phyloP scores from a whole-genome alignment of 2,329 filamentous ascomycete genomes.

The Trichoderma lentiforme region DNA sequence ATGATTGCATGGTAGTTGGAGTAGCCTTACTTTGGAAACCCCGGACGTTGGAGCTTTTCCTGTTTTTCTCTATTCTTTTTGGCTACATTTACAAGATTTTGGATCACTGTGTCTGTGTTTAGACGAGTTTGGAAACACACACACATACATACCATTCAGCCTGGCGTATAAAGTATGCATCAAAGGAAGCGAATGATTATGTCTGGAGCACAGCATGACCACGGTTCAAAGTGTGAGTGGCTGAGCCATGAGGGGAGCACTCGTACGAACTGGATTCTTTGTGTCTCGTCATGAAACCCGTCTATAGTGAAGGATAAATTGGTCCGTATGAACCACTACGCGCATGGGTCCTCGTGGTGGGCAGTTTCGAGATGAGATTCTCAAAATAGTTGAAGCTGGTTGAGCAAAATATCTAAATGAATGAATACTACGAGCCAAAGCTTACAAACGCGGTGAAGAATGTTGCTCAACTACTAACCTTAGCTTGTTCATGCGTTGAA shows the following conservation, averaged over 20 bases:
- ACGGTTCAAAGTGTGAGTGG: neutral
- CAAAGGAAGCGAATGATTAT: neutral
- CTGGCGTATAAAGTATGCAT: constrained; percentile 2
- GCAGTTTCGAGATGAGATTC: neutral
- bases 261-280: neutral
- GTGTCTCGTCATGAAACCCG: neutral
- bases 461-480: neutral
- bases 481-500: neutral
- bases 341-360: neutral
- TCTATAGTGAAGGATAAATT: neutral
- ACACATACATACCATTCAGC: constrained; percentile 3
- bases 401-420: neutral
- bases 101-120: constrained; percentile 3
- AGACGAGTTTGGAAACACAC: constrained; percentile 9
- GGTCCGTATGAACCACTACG: neutral
- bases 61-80: neutral
- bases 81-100: constrained; percentile 9
- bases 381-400: neutral
- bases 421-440: neutral
- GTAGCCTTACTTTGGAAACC: constrained; percentile 13
- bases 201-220: neutral
- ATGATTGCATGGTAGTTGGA: constrained; percentile 14
- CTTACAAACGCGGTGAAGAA: neutral
- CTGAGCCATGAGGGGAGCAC: neutral
- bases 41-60: neutral